Evolutionary conservation across 345 rosid species (phyloP), one percentile per base, ranked within the genome.

Genomic region (Noccaea caerulescens): DNA sequence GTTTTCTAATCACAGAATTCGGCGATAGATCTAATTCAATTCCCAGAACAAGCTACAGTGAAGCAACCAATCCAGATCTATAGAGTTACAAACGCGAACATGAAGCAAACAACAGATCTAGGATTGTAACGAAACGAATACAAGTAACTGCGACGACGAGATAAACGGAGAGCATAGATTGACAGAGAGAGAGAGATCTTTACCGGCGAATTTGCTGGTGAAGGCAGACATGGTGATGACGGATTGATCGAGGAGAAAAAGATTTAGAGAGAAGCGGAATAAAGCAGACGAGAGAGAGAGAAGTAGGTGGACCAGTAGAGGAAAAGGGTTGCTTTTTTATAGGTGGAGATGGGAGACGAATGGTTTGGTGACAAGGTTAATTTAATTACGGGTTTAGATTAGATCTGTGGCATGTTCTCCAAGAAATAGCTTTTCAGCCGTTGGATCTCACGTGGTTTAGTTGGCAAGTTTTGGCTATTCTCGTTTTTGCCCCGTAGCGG

Each of bases 121-220:
- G 5, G 10, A 18, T 0, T 4, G 5, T 36, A 10, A 18, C 7
- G 25, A 16, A 43, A 14, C 13, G 6, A 33, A 8, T 39, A 32
- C 3, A 27, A 3, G 23, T 44, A 10, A 65, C 3, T 32, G 10
- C 9, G 47, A 69, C 3, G 25, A 9, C 6, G 47, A 3, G 11
- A 25, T 5, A 39, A 36, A 13, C 0, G 10, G 33, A 51, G 12
- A n/a, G 13, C 10, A 7, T 13, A 43, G 36, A 52, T 10, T 0
- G 9, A 18, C 59, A 16, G 5, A 37, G 5, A 5, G 5, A 5
- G 5, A 27, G 6, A 20, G 37, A 69, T 41, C 2, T 52, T 5
- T 82, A 93, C 97, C 98, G 16, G 88, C 83, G 84, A 86, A 88
- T 83, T 90, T 88, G 75, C 90, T 83, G 81, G 66, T 81, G 89